phyloP scores from a whole-genome alignment of 1,139 yeast genomes.

The Kazachstania sp. region DNA sequence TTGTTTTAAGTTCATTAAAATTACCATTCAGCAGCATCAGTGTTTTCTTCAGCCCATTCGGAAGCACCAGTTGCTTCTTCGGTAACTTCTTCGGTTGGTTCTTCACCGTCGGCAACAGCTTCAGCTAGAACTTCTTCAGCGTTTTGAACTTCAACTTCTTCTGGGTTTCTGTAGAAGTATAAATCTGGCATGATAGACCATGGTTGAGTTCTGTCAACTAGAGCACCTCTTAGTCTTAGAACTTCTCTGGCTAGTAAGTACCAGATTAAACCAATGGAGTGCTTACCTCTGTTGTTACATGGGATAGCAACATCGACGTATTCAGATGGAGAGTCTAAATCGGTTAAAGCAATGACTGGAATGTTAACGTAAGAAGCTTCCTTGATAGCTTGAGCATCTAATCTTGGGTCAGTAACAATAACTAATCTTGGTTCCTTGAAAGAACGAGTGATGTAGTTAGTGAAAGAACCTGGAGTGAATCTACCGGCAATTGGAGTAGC shows the following conservation, averaged over 20 bases:
- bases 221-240: conserved; percentile 96
- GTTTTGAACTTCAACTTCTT: conserved; percentile 87
- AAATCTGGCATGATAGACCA: conserved; percentile 99
- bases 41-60: conserved; percentile 70
- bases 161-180: conserved; percentile 99
- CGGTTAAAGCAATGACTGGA: conserved; percentile 98
- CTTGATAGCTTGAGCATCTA: conserved; percentile 99
- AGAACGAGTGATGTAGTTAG: conserved; percentile 99
- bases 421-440: conserved; percentile 99
- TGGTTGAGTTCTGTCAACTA: conserved; percentile 93
- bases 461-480: conserved; percentile 99
- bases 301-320: conserved; percentile 99
- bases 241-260: conserved; percentile 99
- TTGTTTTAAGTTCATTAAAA: conserved; percentile 41
- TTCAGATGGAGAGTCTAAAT: conserved; percentile 98
- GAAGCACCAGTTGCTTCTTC: conserved; percentile 60
- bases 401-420: conserved; percentile 99
- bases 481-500: conserved; percentile 99
- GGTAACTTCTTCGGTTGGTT: conserved; percentile 42
- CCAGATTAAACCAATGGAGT: conserved; percentile 99
- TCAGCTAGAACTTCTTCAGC: conserved; percentile 55
- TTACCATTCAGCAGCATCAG: conserved; percentile 39
- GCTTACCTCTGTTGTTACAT: conserved; percentile 99
- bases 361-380: conserved; percentile 99
- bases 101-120: conserved; percentile 55